phyloP scores from a whole-genome alignment of 495 filamentous ascomycete genomes.

The Penicillium canescens region DNA sequence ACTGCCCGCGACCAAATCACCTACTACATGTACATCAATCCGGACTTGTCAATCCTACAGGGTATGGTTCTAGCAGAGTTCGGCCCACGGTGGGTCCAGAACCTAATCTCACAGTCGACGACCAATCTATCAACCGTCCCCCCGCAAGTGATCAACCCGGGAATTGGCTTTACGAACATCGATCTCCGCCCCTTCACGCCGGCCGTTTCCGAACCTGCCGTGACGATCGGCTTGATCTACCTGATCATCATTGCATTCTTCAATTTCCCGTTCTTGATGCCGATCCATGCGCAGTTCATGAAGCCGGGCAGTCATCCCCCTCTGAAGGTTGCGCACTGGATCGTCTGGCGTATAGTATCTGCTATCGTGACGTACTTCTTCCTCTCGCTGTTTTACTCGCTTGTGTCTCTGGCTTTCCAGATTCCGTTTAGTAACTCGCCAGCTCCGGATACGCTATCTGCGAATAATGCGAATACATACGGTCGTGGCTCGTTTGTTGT shows the following conservation, averaged over 20 bases:
- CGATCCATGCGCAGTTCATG: conserved; percentile 61
- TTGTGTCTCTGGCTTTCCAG: conserved; percentile 65
- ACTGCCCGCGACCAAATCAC: conserved; percentile 60
- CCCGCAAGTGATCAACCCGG: conserved; percentile 64
- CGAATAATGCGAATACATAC: conserved; percentile 57
- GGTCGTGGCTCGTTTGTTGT: conserved; percentile 62
- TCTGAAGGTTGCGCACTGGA: conserved; percentile 59
- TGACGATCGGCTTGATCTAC: conserved; percentile 69
- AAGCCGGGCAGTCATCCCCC: conserved; percentile 54
- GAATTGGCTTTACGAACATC: conserved; percentile 58
- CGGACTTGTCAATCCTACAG: conserved; percentile 47
- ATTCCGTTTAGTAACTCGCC: conserved; percentile 57
- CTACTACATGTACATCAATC: conserved; percentile 52
- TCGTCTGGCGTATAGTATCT: conserved; percentile 62
- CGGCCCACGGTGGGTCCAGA: conserved; percentile 51
- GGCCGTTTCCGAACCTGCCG: conserved; percentile 55
- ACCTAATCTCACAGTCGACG: conserved; percentile 31
- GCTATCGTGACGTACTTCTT: conserved; percentile 65
- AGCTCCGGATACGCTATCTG: conserved; percentile 43
- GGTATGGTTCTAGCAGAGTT: conserved; percentile 47
- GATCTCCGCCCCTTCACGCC: conserved; percentile 66
- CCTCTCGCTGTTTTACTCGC: conserved; percentile 65
- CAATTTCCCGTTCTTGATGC: conserved; percentile 69
- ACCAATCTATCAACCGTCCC: conserved; percentile 28
- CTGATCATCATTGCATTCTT: conserved; percentile 75